These are phyloP conservation scores for Lachnellula cervina DNA, from an alignment of 2,329 filamentous ascomycete genomes.

Conservation along the genomic window DNA sequence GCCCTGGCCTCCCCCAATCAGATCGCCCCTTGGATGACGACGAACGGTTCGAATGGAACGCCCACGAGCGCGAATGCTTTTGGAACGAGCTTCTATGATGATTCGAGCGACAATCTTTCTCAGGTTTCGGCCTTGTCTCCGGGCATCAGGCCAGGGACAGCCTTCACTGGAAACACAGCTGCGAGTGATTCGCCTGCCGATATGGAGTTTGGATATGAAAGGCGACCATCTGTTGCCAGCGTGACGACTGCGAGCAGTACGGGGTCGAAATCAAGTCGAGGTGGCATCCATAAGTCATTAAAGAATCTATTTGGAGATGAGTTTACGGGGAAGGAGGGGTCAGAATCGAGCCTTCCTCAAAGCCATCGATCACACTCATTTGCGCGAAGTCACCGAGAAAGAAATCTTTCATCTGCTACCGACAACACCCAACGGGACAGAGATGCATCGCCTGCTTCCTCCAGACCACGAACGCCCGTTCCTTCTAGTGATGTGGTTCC, in stretches of 20 bases:
- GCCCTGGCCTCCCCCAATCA: conserved; percentile 42
- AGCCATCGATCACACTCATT: conserved; percentile 48
- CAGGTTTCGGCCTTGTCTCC: conserved; percentile 62
- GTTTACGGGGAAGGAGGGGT: conserved; percentile 68
- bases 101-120: conserved; percentile 72
- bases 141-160: conserved; percentile 54
- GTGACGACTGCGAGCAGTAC: conserved; percentile 82
- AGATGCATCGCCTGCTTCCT: conserved; percentile 70
- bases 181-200: conserved; percentile 56
- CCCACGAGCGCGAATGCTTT: conserved; percentile 31
- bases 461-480: conserved; percentile 76
- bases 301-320: conserved; percentile 75
- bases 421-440: conserved; percentile 48
- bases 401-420: conserved; percentile 74
- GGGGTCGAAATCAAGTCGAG: conserved; percentile 69
- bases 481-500: conserved; percentile 91
- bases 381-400: conserved; percentile 56
- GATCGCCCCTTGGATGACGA: conserved; percentile 54
- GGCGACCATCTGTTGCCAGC: conserved; percentile 84
- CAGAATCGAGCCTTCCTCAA: conserved; percentile 59
- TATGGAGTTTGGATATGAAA: conserved; percentile 62
- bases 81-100: conserved; percentile 62
- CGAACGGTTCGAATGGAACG: conserved; percentile 26
- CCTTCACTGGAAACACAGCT: conserved; percentile 41
- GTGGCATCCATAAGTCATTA: conserved; percentile 38